Evolutionary conservation across 2,329 filamentous ascomycete species (phyloP).

Genomic region (Elsinoe arachidis): DNA sequence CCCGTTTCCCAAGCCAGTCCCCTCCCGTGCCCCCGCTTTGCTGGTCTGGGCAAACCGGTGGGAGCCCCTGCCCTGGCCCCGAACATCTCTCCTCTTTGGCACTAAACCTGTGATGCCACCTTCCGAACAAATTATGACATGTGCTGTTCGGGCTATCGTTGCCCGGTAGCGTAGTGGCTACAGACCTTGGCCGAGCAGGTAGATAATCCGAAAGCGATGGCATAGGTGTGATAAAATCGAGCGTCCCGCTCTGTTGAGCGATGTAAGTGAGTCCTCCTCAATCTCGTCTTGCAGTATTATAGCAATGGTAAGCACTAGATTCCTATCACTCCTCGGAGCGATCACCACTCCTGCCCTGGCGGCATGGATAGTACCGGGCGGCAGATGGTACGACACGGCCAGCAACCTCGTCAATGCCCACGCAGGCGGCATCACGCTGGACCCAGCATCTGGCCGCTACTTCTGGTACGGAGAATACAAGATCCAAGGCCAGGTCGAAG

Average conservation of each 20-base stretch:
- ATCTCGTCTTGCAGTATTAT: not conserved
- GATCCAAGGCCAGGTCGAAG: slow-evolving; percentile 48
- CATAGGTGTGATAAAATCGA: not conserved
- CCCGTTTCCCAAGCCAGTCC: not conserved
- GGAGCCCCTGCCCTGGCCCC: not conserved
- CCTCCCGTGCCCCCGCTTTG: not conserved
- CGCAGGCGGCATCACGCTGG: slow-evolving; percentile 48
- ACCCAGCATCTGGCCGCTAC: slow-evolving; percentile 34
- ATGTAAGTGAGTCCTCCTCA: not conserved
- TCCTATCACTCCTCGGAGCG: not conserved
- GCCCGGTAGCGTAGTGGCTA: not conserved
- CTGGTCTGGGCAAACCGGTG: not conserved
- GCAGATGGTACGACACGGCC: slow-evolving; percentile 51
- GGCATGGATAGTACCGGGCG: slow-evolving; percentile 55
- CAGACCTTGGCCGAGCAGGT: not conserved
- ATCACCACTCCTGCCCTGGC: slow-evolving; percentile 21
- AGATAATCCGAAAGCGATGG: not conserved
- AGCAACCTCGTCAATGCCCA: slow-evolving; percentile 55
- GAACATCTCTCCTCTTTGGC: slow-evolving; percentile 7
- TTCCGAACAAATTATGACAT: slow-evolving; percentile 6
- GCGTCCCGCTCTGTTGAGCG: too few relatives aligned
- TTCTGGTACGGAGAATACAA: slow-evolving; percentile 58
- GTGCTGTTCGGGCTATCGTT: not conserved
- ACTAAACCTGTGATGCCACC: not conserved
- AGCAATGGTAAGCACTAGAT: not conserved